Conservation (phyloP, 148 eudicot species). For the Silene conica region DNA sequence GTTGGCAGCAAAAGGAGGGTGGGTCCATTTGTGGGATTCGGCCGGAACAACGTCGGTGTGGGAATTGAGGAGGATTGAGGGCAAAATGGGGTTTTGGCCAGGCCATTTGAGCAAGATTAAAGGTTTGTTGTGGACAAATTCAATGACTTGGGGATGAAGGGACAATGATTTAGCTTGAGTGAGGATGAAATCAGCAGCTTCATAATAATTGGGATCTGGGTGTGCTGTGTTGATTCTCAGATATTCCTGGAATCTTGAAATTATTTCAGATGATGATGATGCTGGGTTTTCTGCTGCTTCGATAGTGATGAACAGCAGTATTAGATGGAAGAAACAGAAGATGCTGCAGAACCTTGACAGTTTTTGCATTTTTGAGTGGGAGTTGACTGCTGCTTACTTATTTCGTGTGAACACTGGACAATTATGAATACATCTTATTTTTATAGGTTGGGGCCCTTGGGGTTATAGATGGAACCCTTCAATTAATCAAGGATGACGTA, state of each 20-base stretch:
- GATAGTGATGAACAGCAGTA: not conserved
- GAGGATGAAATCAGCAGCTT: constrained; percentile 63
- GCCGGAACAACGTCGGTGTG: constrained; percentile 93
- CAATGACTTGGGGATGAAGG: constrained; percentile 53
- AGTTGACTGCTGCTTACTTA: too few species aligned
- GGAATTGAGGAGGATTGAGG: constrained; percentile 66
- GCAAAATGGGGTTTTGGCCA: constrained; percentile 47
- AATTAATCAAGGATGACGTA: too few species aligned
- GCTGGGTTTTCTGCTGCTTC: not conserved
- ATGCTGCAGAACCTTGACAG: not conserved
- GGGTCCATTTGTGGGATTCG: constrained; percentile 60
- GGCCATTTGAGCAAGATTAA: constrained; percentile 73
- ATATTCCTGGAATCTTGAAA: constrained; percentile 77
- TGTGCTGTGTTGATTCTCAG: constrained; percentile 83
- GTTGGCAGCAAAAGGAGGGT: constrained; percentile 62
- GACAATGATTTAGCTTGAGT: constrained; percentile 57
- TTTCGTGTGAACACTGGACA: too few species aligned
- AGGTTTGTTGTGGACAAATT: constrained; percentile 64
- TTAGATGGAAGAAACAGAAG: constrained; percentile 9
- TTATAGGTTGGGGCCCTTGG: too few species aligned
- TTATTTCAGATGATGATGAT: constrained; percentile 25
- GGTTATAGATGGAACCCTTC: too few species aligned
- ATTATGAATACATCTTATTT: too few species aligned
- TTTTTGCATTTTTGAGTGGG: too few species aligned
- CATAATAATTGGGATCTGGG: constrained; percentile 65